Percentiles rank a stretch among this genome's conserved stretches.
Evolutionary conservation across 2,329 filamentous ascomycete species (phyloP).

Genomic region (Rugonectria rugulosa): DNA sequence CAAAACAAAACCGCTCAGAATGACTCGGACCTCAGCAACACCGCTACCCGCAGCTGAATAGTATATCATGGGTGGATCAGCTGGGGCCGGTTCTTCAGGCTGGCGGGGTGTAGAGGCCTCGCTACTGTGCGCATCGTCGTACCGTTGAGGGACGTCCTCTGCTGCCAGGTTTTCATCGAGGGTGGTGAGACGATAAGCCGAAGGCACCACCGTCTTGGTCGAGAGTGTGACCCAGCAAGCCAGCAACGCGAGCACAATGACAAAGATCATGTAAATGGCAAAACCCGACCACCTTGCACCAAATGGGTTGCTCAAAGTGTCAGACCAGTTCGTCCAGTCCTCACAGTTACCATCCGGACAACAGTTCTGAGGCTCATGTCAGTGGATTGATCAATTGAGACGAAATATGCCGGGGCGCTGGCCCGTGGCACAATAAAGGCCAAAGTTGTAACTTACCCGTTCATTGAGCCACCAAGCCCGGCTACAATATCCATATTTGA

Average conservation of each 20-base stretch:
- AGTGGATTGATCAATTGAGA: background rate
- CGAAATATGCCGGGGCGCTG: background rate
- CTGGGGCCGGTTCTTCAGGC: conserved; percentile 47
- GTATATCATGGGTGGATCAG: conserved; percentile 79
- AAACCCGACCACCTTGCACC: conserved; percentile 76
- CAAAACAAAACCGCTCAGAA: conserved; percentile 95
- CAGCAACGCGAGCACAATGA: conserved; percentile 71
- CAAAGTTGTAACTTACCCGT: conserved; percentile 55
- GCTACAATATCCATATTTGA: conserved; percentile 87
- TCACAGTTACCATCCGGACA: conserved; percentile 64
- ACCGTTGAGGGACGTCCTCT: conserved; percentile 50
- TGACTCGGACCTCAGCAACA: conserved; percentile 96
- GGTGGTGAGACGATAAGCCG: conserved; percentile 83
- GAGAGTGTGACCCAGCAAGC: conserved; percentile 83
- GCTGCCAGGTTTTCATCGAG: conserved; percentile 93
- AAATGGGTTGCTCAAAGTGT: conserved; percentile 55
- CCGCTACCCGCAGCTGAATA: conserved; percentile 96
- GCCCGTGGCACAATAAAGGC: background rate
- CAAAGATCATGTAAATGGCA: conserved; percentile 74
- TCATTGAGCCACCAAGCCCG: conserved; percentile 76
- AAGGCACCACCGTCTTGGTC: conserved; percentile 95
- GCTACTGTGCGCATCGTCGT: conserved; percentile 51
- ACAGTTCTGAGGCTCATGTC: conserved; percentile 50
- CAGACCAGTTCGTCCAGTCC: conserved; percentile 65
- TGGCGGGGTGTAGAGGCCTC: conserved; percentile 54